These are phyloP conservation scores for Apostasia shenzhenica DNA, from an alignment of 106 monocot species.

Conservation along the genomic window DNA sequence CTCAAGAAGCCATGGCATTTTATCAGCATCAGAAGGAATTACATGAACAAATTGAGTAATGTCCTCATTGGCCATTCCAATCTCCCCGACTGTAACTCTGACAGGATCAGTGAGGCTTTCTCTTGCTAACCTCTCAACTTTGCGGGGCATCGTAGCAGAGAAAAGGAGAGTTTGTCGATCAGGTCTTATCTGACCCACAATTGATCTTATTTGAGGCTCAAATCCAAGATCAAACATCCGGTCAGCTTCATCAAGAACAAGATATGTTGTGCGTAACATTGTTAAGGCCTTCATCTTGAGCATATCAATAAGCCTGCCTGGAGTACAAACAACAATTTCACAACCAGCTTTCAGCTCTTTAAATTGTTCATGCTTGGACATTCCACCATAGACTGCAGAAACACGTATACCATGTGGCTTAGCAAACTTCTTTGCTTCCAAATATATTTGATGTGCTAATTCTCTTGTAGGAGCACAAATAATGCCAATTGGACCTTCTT, in stretches of 20 bases:
- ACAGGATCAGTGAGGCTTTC: constrained; percentile 79
- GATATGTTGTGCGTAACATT: constrained; percentile 72
- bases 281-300: constrained; percentile 87
- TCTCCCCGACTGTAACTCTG: constrained; percentile 87
- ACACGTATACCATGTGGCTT: constrained; percentile 79
- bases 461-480: constrained; percentile 98
- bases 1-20: constrained; percentile 85
- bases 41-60: constrained; percentile 87
- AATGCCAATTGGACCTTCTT: constrained; percentile 90
- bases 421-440: constrained; percentile 93
- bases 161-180: constrained; percentile 92
- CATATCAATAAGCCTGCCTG: constrained; percentile 92
- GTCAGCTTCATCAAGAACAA: constrained; percentile 97
- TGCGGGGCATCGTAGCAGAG: constrained; percentile 93
- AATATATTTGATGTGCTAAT: constrained; percentile 91
- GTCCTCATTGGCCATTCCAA: constrained; percentile 91
- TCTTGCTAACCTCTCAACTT: constrained; percentile 84
- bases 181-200: constrained; percentile 93
- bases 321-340: constrained; percentile 94
- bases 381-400: constrained; percentile 88
- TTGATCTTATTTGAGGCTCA: constrained; percentile 90
- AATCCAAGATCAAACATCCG: constrained; percentile 99
- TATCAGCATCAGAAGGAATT: constrained; percentile 80
- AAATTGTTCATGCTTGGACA: constrained; percentile 88
- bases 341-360: constrained; percentile 98